Base-by-base conservation (phyloP, 169 alveolate genomes). In the Neospora caninum region DNA sequence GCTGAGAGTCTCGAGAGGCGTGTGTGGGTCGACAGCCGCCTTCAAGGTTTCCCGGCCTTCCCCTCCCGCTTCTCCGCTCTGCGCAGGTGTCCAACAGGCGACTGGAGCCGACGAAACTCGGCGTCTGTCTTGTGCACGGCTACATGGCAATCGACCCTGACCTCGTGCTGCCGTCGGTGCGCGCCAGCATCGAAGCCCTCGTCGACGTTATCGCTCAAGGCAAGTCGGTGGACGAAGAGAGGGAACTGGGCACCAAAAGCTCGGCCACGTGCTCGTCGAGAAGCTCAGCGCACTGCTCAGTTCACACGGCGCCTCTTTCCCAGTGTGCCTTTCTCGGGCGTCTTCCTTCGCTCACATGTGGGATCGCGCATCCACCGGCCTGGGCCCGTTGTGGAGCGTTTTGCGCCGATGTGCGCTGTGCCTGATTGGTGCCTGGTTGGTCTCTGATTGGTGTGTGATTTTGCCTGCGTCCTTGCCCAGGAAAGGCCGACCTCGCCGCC, bases 61-160 rank as follows among this genome's bases (percentile, higher is more conserved):
- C 43, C 36, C 16, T 36, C 43, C 43, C 91, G 22, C 67, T 16
- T 27, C 31, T 64, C 31, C 73, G 73, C 73, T 53, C 18, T 83
- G 27, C 39, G n/a, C 84, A 93, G 95, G 80, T 86, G 16, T 22
- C 93, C 7, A 98, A 98, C 45, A 97, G 99, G 45, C 96, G 97
- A 38, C 95, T 99, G 54, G 98, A 97, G n/a, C 99, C 99, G 4
- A 98, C 99, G 0, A 97, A 98, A 93, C 97, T 98, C 49, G 99
- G 97, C 31, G 96, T 96, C 49, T 98, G 99, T n/a, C 96, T 98
- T 49, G 98, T 98, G 64, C 99, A 98, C 94, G 99, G 99, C 29
- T 97, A 45, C 82, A 49, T 67, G 88, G n/a, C 53, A 86, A 97
- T 98, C 82, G 99, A 98, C 91, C 97, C 97, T 2, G 99, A 98